A percentile compares a stretch with the other conserved stretches of the same genome.
Conservation (phyloP, 2,329 filamentous ascomycete genomes). For the Emericellopsis atlantica region DNA sequence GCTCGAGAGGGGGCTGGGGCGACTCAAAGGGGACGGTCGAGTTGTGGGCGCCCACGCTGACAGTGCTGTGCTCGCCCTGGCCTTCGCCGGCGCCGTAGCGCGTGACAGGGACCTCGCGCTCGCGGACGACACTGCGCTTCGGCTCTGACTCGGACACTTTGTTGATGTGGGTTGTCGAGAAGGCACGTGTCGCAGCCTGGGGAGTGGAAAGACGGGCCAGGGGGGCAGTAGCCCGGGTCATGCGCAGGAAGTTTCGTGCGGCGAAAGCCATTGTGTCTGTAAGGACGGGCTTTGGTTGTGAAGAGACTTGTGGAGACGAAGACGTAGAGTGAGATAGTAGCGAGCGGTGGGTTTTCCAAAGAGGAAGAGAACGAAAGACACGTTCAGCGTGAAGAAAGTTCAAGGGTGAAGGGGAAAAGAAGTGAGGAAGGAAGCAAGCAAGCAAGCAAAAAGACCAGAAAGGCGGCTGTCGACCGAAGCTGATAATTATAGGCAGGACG, state of each 20-base stretch:
- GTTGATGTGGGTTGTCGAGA: conserved; percentile 16
- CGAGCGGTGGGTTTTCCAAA: too few species aligned
- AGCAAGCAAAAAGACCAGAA: too few species aligned
- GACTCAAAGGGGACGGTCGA: conserved; percentile 28
- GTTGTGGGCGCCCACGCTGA: conserved; percentile 32
- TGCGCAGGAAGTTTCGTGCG: conserved; percentile 19
- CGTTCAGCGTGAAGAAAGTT: not conserved
- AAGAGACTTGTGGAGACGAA: not conserved
- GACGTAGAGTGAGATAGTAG: too few species aligned
- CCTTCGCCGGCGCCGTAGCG: conserved; percentile 29
- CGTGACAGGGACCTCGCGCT: conserved; percentile 44
- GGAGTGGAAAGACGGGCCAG: conserved; percentile 8
- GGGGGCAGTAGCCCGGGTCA: conserved; percentile 15
- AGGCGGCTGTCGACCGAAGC: too few species aligned
- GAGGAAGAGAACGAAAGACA: too few species aligned
- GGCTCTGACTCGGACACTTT: conserved; percentile 23
- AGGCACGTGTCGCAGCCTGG: conserved; percentile 13
- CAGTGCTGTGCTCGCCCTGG: conserved; percentile 43
- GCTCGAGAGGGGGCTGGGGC: conserved; percentile 24
- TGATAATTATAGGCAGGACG: too few species aligned
- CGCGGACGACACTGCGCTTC: conserved; percentile 40
- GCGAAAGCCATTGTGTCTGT: conserved; percentile 20
- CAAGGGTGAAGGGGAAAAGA: not conserved
- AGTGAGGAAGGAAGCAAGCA: too few species aligned
- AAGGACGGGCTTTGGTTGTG: conserved; percentile 5